A percentile compares a stretch with the other conserved stretches of the same genome.
Evolutionary conservation across 257 asterid species (phyloP).

Genomic region (Solanum commersonii): DNA sequence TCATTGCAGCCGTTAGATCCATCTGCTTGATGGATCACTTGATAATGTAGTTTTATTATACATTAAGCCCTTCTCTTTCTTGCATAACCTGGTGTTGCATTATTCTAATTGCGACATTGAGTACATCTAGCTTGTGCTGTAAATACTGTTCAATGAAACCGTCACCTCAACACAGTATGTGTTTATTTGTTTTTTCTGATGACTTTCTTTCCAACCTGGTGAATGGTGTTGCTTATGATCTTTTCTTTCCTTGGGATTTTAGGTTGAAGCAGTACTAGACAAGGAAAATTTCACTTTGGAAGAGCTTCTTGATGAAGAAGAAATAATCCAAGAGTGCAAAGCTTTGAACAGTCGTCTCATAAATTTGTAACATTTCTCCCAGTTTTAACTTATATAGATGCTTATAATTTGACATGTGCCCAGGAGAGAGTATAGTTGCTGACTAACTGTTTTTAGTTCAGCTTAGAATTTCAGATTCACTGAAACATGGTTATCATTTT

Average conservation of each 20-base stretch:
- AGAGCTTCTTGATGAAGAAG: conserved; percentile 99
- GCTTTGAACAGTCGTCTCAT: conserved; percentile 93
- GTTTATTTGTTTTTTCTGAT: background rate
- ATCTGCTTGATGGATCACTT: background rate
- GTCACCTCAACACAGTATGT: background rate
- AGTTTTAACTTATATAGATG: background rate
- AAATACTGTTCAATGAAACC: background rate
- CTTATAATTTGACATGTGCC: background rate
- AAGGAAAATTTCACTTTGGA: conserved; percentile 81
- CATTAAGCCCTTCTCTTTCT: background rate
- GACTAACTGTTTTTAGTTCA: background rate
- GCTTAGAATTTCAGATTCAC: background rate
- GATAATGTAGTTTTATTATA: background rate
- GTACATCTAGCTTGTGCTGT: background rate
- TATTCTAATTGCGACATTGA: background rate
- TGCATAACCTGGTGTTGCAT: background rate
- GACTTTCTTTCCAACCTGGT: background rate
- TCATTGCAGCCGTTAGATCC: background rate
- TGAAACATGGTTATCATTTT: background rate
- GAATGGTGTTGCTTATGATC: background rate
- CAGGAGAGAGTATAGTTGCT: background rate
- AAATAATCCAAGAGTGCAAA: conserved; percentile 99
- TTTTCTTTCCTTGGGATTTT: conserved; percentile 3
- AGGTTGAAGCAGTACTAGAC: conserved; percentile 96
- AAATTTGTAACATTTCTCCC: conserved; percentile 52